These are phyloP conservation scores for Eucalyptus polybractea DNA, from an alignment of 345 rosid genomes.

Conservation along the genomic window DNA sequence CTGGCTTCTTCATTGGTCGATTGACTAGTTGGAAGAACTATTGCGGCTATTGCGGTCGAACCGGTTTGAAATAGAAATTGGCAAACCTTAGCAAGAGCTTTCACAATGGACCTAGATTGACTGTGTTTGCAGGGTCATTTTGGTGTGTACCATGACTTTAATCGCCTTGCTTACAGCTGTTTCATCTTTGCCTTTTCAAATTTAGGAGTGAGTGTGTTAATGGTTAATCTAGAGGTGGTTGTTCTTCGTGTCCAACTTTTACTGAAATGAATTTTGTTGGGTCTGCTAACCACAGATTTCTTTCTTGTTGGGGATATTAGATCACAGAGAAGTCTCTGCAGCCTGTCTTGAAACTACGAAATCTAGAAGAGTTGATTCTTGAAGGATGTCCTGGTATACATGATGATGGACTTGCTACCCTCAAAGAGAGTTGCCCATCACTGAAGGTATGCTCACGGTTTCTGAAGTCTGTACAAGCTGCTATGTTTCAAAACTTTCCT, in stretches of 20 bases:
- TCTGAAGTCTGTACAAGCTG: neutral
- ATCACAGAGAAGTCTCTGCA: constrained; percentile 41
- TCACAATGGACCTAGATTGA: neutral
- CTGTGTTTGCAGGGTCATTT: neutral
- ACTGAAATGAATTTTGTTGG: neutral
- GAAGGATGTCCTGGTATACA: constrained; percentile 65
- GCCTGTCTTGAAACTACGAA: constrained; percentile 28
- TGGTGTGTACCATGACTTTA: neutral
- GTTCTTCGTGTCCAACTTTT: neutral
- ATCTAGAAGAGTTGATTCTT: constrained; percentile 46
- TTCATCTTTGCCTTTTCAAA: neutral
- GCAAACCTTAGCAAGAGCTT: neutral
- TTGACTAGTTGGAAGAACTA: neutral
- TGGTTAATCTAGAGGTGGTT: neutral
- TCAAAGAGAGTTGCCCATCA: constrained; percentile 42
- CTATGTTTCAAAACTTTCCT: neutral
- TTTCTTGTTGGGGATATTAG: constrained; percentile 10
- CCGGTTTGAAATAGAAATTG: neutral
- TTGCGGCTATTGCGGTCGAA: neutral
- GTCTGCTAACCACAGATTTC: neutral
- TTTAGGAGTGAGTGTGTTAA: neutral
- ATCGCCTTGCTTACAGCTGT: neutral
- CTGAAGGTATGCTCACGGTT: constrained; percentile 31
- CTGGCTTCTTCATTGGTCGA: neutral
- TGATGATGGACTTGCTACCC: constrained; percentile 31